phyloP scores from a whole-genome alignment of 768 basidiomycete species.

The Tylopilus intermedius region DNA sequence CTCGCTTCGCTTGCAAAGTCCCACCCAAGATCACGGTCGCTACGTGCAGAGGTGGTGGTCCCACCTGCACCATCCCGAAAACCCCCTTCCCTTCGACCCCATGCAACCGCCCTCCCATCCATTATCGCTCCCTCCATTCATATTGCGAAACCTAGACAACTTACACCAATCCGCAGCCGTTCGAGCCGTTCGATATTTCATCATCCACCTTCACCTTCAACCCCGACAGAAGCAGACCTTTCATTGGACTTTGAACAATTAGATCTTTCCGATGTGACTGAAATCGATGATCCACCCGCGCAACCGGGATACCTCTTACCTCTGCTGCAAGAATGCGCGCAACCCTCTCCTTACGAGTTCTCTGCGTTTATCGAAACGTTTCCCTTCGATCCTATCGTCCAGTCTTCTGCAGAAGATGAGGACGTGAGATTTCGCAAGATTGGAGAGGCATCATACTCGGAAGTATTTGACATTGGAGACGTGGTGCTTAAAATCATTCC shows the following conservation, averaged over 20 bases:
- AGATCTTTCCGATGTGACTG: constrained; percentile 45
- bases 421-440: constrained; percentile 66
- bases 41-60: constrained; percentile 39
- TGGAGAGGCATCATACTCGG: constrained; percentile 95
- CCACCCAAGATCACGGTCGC: constrained; percentile 14
- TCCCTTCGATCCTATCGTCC: constrained; percentile 67
- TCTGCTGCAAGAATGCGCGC: constrained; percentile 67
- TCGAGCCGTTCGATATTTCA: constrained; percentile 32
- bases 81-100: constrained; percentile 1
- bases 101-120: constrained; percentile 1
- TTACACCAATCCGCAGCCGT: constrained; percentile 61
- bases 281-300: constrained; percentile 41
- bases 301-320: constrained; percentile 55
- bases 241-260: constrained; percentile 32
- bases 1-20: constrained; percentile 8
- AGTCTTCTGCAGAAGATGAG: constrained; percentile 27
- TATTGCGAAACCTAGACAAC: constrained; percentile 46
- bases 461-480: constrained; percentile 87
- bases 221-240: constrained; percentile 47
- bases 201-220: constrained; percentile 50
- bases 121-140: constrained; percentile 8
- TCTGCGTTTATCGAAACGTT: constrained; percentile 80
- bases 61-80: constrained; percentile 31
- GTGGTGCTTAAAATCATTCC: constrained; percentile 91
- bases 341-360: constrained; percentile 68